phyloP scores from a whole-genome alignment of 768 basidiomycete species.

The Suillus tomentosus region DNA sequence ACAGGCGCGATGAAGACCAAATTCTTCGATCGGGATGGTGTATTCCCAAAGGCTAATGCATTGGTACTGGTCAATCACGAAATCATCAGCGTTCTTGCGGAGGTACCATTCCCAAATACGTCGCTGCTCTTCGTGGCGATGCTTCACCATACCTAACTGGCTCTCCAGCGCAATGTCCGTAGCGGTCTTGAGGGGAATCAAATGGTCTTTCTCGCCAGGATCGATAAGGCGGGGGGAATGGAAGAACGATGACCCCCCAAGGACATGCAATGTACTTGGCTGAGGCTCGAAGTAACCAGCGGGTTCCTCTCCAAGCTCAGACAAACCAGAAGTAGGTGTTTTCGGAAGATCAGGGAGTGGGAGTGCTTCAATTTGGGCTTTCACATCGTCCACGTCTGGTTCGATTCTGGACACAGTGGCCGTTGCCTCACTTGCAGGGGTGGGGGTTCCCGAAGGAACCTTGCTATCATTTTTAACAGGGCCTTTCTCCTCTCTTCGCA shows the following conservation, averaged over 20 bases:
- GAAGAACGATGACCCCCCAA: constrained; percentile 34
- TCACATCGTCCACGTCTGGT: constrained; percentile 50
- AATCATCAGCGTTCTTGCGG: constrained; percentile 81
- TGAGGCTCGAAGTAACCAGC: constrained; percentile 48
- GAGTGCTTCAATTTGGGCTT: constrained; percentile 65
- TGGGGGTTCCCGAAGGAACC: constrained; percentile 30
- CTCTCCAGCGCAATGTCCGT: constrained; percentile 79
- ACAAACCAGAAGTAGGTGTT: constrained; percentile 40
- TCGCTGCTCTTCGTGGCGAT: constrained; percentile 84
- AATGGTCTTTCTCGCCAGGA: constrained; percentile 38
- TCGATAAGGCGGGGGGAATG: constrained; percentile 33
- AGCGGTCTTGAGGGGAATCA: constrained; percentile 53
- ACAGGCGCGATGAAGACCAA: constrained; percentile 70
- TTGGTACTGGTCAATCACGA: constrained; percentile 93
- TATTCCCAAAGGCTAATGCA: constrained; percentile 80
- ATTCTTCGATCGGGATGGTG: constrained; percentile 72
- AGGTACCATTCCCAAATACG: constrained; percentile 97
- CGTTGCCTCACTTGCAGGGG: constrained; percentile 26
- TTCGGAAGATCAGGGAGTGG: constrained; percentile 37
- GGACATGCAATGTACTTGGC: constrained; percentile 30
- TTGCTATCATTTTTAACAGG: constrained; percentile 18
- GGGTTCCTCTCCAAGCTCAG: constrained; percentile 32
- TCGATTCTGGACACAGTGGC: constrained; percentile 18
- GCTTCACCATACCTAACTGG: constrained; percentile 65
- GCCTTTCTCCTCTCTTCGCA: constrained; percentile 72